Percentiles rank a stretch among this genome's conserved stretches.
These are phyloP conservation scores for Penicillium riverlandense DNA, from an alignment of 495 filamentous ascomycete genomes.

Conservation along the genomic window DNA sequence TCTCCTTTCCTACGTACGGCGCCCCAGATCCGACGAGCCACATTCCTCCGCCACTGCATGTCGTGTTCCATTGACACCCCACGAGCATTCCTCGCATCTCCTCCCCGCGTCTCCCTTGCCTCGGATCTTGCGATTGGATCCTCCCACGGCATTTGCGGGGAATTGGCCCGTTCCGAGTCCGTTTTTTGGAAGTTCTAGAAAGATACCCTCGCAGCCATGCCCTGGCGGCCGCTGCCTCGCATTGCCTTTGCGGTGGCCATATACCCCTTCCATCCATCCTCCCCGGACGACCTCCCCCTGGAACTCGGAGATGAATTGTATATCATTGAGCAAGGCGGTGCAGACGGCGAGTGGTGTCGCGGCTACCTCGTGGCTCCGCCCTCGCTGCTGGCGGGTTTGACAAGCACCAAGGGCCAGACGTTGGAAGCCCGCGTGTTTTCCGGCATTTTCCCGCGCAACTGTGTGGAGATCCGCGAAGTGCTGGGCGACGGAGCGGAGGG, in stretches of 20 bases:
- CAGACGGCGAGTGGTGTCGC: slow-evolving; percentile 81
- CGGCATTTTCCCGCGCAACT: slow-evolving; percentile 89
- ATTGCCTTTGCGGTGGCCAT: slow-evolving; percentile 96
- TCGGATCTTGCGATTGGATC: slow-evolving; percentile 11
- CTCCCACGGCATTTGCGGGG: slow-evolving; percentile 8
- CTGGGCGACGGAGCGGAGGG: slow-evolving; percentile 50
- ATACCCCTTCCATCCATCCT: slow-evolving; percentile 82
- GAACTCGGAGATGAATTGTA: slow-evolving; percentile 97
- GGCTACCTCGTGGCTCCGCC: slow-evolving; percentile 94
- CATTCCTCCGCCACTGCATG: slow-evolving; percentile 18
- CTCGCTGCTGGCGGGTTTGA: slow-evolving; percentile 84
- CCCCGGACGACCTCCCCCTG: slow-evolving; percentile 87
- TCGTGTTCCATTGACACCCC: slow-evolving; percentile 18
- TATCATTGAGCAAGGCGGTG: slow-evolving; percentile 92
- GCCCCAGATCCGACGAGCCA: slow-evolving; percentile 6
- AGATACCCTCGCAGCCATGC: slow-evolving; percentile 50
- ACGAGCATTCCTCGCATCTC: slow-evolving; percentile 21
- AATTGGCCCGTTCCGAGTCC: slow-evolving; percentile 2
- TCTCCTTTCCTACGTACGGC: background rate
- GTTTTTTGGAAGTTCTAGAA: slow-evolving; percentile 7
- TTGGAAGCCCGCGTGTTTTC: slow-evolving; percentile 94
- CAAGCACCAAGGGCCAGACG: slow-evolving; percentile 84
- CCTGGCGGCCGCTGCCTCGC: slow-evolving; percentile 92
- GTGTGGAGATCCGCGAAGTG: slow-evolving; percentile 78
- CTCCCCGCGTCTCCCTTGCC: slow-evolving; percentile 1